Conservation (phyloP, 2,329 filamentous ascomycete genomes). For the Periconia sp. region DNA sequence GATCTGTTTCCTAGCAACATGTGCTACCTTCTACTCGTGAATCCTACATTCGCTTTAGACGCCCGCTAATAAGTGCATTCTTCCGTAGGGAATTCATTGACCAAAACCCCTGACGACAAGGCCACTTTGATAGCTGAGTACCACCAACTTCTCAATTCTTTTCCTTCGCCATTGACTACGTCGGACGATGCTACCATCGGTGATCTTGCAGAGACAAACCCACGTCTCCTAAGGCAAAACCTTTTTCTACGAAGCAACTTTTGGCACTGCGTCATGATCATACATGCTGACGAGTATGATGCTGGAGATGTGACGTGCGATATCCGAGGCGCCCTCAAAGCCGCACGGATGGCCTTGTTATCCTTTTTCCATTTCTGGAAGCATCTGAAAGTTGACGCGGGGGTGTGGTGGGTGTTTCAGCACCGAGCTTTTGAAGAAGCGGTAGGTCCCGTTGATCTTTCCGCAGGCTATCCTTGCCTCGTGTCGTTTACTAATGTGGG, state of each 20-base stretch:
- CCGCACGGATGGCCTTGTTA: conserved; percentile 75
- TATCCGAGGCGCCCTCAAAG: conserved; percentile 72
- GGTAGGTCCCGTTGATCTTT: conserved; percentile 57
- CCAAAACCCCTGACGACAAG: conserved; percentile 71
- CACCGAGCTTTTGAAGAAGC: conserved; percentile 81
- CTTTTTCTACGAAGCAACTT: conserved; percentile 83
- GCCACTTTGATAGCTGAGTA: conserved; percentile 73
- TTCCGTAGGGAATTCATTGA: conserved; percentile 77
- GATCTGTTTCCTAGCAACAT: too few relatives aligned
- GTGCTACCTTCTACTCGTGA: too few relatives aligned
- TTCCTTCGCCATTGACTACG: conserved; percentile 72
- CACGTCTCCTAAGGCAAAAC: conserved; percentile 74
- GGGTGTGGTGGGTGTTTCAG: conserved; percentile 86
- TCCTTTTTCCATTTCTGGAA: conserved; percentile 76
- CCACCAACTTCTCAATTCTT: conserved; percentile 72
- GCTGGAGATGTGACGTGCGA: conserved; percentile 61
- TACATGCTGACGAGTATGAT: conserved; percentile 72
- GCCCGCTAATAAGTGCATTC: too few relatives aligned
- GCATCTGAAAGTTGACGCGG: conserved; percentile 72
- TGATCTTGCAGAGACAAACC: conserved; percentile 64
- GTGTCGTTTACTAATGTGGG: neutral
- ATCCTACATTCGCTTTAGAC: too few relatives aligned
- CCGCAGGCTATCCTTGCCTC: neutral
- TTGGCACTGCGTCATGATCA: conserved; percentile 81
- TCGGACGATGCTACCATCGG: conserved; percentile 68